Percentiles rank a stretch among this genome's conserved stretches.
These are phyloP conservation scores for Backusella tarrabulga DNA, from an alignment of 192 early-diverging fungal genomes.

Conservation along the genomic window DNA sequence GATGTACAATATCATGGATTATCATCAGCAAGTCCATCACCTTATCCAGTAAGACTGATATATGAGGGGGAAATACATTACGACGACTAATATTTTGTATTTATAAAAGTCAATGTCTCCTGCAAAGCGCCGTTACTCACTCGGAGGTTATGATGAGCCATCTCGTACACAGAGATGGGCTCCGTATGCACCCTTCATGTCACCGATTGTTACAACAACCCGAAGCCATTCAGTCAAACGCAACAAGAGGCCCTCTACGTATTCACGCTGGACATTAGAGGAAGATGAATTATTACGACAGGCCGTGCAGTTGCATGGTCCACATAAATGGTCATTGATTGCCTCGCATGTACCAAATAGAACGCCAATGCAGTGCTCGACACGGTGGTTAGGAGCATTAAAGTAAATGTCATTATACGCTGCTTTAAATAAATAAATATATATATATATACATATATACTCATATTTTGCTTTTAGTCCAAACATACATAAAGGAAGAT, in stretches of 20 bases:
- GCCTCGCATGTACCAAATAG: constrained; percentile 49
- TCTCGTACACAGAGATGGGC: neutral
- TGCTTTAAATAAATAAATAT: neutral
- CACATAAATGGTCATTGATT: constrained; percentile 49
- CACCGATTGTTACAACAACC: constrained; percentile 11
- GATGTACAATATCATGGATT: neutral
- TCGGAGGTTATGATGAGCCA: constrained; percentile 8
- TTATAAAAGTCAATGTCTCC: constrained; percentile 1
- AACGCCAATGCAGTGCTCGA: constrained; percentile 54
- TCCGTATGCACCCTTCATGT: constrained; percentile 14
- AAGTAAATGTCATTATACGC: constrained; percentile 26
- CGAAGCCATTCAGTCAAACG: constrained; percentile 20
- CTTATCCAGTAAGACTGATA: constrained; percentile 8
- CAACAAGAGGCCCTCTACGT: constrained; percentile 41
- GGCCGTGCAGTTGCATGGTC: constrained; percentile 43
- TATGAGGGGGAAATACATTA: neutral
- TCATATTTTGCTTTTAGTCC: constrained; percentile 25
- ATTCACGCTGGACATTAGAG: constrained; percentile 46
- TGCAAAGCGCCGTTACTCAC: constrained; percentile 6
- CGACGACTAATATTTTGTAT: neutral
- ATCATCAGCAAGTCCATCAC: constrained; percentile 4
- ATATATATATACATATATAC: neutral
- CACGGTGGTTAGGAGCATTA: constrained; percentile 47
- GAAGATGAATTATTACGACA: constrained; percentile 43
- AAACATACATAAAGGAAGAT: constrained; percentile 50